phyloP scores from a whole-genome alignment of 2,329 filamentous ascomycete species.

The Graphilbum ipis-grandicollis region DNA sequence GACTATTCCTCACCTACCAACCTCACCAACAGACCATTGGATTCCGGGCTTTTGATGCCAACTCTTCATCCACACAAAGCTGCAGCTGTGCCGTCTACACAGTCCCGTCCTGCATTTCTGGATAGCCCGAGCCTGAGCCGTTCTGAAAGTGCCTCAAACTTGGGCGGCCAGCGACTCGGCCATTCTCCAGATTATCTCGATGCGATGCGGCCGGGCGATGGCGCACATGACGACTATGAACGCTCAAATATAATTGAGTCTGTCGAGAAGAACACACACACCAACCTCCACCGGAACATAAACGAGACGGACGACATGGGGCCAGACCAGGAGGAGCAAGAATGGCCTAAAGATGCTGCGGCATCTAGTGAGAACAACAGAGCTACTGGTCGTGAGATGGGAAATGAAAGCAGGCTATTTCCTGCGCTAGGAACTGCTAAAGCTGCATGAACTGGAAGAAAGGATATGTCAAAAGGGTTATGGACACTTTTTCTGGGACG shows the following conservation, averaged over 20 bases:
- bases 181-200: background rate
- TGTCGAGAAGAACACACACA: background rate
- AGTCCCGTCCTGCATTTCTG: background rate
- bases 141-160: background rate
- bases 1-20: background rate
- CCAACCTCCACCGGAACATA: too few relatives aligned
- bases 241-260: background rate
- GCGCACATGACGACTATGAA: background rate
- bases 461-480: too few relatives aligned
- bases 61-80: constrained; percentile 10
- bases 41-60: background rate
- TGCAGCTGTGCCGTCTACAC: constrained; percentile 8
- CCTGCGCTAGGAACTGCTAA: background rate
- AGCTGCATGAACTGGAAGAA: background rate
- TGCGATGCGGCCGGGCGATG: background rate
- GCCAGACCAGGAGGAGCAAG: background rate
- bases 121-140: background rate
- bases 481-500: too few relatives aligned
- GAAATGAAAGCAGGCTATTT: background rate
- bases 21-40: background rate
- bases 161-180: background rate
- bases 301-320: too few relatives aligned
- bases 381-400: background rate
- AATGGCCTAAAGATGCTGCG: background rate
- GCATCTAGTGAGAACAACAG: background rate